Evolutionary conservation across 495 filamentous ascomycete genomes (phyloP), one percentile per base, ranked within the genome.

Genomic region (Penicillium cataractarum): DNA sequence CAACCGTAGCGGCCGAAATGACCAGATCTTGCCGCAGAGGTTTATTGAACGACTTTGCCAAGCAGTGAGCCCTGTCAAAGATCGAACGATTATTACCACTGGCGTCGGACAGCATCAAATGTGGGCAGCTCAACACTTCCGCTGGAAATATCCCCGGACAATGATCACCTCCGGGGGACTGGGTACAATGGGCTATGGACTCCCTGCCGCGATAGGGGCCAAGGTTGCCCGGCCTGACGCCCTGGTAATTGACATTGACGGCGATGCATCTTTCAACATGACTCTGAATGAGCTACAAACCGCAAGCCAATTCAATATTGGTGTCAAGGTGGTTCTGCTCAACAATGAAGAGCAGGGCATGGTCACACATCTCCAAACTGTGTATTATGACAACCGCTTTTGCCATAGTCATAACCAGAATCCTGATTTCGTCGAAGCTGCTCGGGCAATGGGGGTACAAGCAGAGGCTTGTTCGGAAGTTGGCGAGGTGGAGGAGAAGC

Each of bases 91-190:
- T 70, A 95, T 98, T 70, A 77, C 92, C 6, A 97, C 93, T 1
- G 93, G 93, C 67, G 93, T 97, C 33, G 93, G 94, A 35, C 93
- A 97, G 73, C 93, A 97, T 73, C 94, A 97, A 78, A 97, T 98
- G 94, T 97, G 94, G 94, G 81, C 90, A 8, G 93, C 92, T 9
- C 92, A 98, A 77, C 92, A 97, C 76, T 98, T 90, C 82, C 87
- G 92, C 57, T 98, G 93, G 93, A 82, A 90, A 39, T 76, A 92
- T 65, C 92, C 92, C 24, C 86, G 93, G 40, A 90, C 91, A 56
- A 90, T 96, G 87, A 87, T 96, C 74, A 94, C 93, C 15, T 97
- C 92, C 12, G 93, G 93, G 69, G 92, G 93, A 63, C 84, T 96
- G 13, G 94, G 94, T 51, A 98, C 94, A 12, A 97, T 98, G 94